Percentiles rank a stretch among this genome's conserved stretches.
These are phyloP conservation scores for Mallotus nudiflorus DNA, from an alignment of 345 rosid genomes.

Conservation along the genomic window DNA sequence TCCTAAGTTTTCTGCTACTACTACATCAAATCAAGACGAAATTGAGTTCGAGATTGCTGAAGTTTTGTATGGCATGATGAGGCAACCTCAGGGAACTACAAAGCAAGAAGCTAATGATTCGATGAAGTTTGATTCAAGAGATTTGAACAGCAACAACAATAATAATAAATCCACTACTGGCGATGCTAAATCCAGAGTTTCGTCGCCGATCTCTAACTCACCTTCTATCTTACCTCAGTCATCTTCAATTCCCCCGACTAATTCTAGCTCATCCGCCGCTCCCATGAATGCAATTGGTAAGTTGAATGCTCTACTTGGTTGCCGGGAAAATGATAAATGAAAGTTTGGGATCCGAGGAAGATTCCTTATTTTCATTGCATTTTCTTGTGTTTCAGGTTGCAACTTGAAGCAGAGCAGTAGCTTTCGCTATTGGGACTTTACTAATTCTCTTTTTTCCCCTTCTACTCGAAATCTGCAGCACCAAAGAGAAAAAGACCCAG, in stretches of 20 bases:
- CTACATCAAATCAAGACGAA: constrained; percentile 61
- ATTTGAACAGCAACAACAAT: constrained; percentile 34
- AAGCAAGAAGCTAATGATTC: constrained; percentile 62
- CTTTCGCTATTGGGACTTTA: not conserved
- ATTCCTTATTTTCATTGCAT: not conserved
- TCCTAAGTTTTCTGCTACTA: constrained; percentile 56
- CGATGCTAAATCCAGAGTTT: constrained; percentile 82
- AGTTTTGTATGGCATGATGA: constrained; percentile 88
- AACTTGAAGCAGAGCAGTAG: not conserved
- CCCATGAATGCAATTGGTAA: constrained; percentile 63
- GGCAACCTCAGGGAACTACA: constrained; percentile 68
- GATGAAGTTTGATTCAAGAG: constrained; percentile 41
- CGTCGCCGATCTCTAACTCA: constrained; percentile 81
- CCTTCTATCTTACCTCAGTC: constrained; percentile 49
- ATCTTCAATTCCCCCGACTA: constrained; percentile 49
- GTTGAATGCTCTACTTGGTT: constrained; percentile 21
- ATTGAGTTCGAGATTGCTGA: constrained; percentile 99
- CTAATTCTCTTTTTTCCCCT: constrained; percentile 1
- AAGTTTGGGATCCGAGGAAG: constrained; percentile 1
- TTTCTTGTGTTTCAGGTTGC: constrained; percentile 1
- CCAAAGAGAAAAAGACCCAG: constrained; percentile 95
- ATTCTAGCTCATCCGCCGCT: constrained; percentile 58
- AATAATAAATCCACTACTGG: constrained; percentile 32
- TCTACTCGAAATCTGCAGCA: constrained; percentile 44
- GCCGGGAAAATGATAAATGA: not conserved